Percentiles rank a stretch among this genome's conserved stretches.
These are phyloP conservation scores for Catharanthus roseus DNA, from an alignment of 257 asterid species.

Conservation along the genomic window DNA sequence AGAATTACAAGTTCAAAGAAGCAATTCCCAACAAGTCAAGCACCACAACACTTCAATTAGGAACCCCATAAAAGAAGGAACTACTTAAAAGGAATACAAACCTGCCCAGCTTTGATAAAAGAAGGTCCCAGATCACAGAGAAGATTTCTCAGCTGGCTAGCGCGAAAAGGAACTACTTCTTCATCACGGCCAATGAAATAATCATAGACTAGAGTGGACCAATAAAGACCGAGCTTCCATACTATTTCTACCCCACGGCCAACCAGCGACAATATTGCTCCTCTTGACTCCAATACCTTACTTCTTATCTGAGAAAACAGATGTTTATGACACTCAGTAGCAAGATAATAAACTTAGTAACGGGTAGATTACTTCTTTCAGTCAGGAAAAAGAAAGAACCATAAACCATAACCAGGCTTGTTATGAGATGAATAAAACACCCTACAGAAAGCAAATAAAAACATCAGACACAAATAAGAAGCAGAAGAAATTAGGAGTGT, in stretches of 20 bases:
- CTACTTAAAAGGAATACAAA: slow-evolving; percentile 28
- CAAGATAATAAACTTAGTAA: slow-evolving; percentile 10
- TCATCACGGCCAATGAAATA: slow-evolving; percentile 83
- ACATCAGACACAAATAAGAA: background rate
- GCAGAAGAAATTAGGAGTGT: too few relatives aligned
- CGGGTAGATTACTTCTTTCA: background rate
- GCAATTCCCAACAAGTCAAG: background rate
- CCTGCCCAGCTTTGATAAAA: slow-evolving; percentile 99
- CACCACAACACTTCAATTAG: background rate
- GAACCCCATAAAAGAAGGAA: background rate
- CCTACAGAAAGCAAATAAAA: background rate
- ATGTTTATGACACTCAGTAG: background rate
- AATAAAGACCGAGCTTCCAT: slow-evolving; percentile 90
- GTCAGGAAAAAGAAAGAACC: slow-evolving; percentile 3
- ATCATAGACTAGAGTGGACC: slow-evolving; percentile 83
- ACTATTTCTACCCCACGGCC: slow-evolving; percentile 95
- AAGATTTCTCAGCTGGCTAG: slow-evolving; percentile 88
- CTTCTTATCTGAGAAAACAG: slow-evolving; percentile 55
- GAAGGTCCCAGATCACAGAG: slow-evolving; percentile 98
- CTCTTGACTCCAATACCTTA: slow-evolving; percentile 91
- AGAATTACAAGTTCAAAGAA: background rate
- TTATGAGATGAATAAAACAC: background rate
- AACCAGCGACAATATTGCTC: slow-evolving; percentile 67
- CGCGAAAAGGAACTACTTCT: slow-evolving; percentile 98
- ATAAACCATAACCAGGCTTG: background rate